These are phyloP conservation scores for Cicer arietinum DNA, from an alignment of 306 rosid species.

Conservation along the genomic window DNA sequence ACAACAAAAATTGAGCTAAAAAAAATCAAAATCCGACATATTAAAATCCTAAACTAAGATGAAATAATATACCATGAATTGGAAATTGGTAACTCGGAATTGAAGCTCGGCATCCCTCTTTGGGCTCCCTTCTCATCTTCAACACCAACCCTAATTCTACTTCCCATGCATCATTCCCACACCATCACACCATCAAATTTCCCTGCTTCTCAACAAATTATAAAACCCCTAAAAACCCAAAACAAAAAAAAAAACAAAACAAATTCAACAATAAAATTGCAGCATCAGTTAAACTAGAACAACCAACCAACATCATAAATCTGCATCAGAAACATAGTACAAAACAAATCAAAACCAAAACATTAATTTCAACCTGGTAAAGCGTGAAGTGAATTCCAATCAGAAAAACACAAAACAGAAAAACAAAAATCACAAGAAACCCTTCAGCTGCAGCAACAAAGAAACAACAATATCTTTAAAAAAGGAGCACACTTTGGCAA, in stretches of 20 bases:
- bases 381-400: conserved; percentile 28
- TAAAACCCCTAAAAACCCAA: conserved; percentile 21
- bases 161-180: conserved; percentile 46
- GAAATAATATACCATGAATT: conserved; percentile 45
- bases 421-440: conserved; percentile 33
- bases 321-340: background rate
- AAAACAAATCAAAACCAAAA: conserved; percentile 13
- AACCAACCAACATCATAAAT: conserved; percentile 24
- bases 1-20: conserved; percentile 33
- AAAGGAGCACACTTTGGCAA: conserved; percentile 43
- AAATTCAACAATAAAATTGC: conserved; percentile 25
- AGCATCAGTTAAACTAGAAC: conserved; percentile 37
- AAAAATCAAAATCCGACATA: background rate
- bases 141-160: conserved; percentile 47
- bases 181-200: conserved; percentile 35
- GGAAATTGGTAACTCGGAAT: conserved; percentile 48
- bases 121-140: conserved; percentile 59
- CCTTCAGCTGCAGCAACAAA: conserved; percentile 37
- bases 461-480: conserved; percentile 10
- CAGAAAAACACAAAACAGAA: background rate
- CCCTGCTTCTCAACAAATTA: conserved; percentile 24
- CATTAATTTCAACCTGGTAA: conserved; percentile 34
- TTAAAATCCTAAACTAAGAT: conserved; percentile 16
- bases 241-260: conserved; percentile 9
- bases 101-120: conserved; percentile 60